Base-by-base conservation (phyloP, 2,329 filamentous ascomycete species). In the Penicillium sclerotigenum region DNA sequence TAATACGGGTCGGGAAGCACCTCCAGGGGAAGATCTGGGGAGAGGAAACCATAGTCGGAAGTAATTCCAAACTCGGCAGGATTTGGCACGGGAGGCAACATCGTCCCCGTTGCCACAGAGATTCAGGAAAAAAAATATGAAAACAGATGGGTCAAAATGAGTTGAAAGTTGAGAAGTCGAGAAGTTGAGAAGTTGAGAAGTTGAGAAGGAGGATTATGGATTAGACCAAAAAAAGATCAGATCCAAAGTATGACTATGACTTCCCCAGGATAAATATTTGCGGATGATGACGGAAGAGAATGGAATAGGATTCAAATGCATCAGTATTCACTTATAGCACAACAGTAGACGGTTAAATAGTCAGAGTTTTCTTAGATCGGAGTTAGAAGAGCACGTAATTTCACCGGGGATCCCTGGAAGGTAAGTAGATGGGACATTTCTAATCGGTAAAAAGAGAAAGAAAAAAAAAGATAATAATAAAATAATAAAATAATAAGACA, bases 1-100 rank as follows among this genome's bases (percentile, higher is more conserved):
- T 97, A 99, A 79, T 97, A 97, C 3, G 88, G 84, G 69, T 97
- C 89, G 10, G 91, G 89, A 14, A 99, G 85, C 53, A 84, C 79
- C 59, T 90, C 86, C 60, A 97, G 80, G 40, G 94, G 94, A 34
- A 89, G 77, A 61, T 90, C 86, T 59, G 89, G 81, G 2, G 94
- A 91, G 52, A 99, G 84, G 77, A 99, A 99, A 68, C 94, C 94
- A 76, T 91, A 85, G 55, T 85, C 67, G 11, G 75, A 68, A 26
- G 77, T 77, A 52, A 80, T 72, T 75, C 88, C 90, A 77, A 95
- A 96, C 74, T 95, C 87, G 72, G 84, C 81, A 56, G 90, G 81
- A 45, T 66, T 68, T 9, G 77, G 77, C 20, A 80, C 67, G 6
- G 77, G 76, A 57, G 77, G 75, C 51, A 80, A 66, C 78, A 80